Evolutionary conservation across 805 yeast species (phyloP).

Genomic region (Jamesozyma hellenica): DNA sequence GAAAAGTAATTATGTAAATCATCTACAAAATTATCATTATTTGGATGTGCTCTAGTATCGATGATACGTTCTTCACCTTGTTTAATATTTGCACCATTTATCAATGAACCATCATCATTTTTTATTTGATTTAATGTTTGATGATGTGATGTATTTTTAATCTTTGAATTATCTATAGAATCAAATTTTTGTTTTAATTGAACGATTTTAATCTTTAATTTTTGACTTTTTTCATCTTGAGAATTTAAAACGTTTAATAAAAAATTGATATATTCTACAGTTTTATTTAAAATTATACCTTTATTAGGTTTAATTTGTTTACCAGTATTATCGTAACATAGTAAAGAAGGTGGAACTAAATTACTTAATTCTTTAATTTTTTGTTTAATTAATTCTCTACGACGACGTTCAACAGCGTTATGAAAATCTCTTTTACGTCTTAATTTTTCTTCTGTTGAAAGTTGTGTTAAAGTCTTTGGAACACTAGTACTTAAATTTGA

Average conservation of each 20-base stretch:
- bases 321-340: slow-evolving; percentile 37
- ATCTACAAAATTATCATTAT: slow-evolving; percentile 7
- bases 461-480: slow-evolving; percentile 12
- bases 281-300: slow-evolving; percentile 61
- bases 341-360: slow-evolving; percentile 67
- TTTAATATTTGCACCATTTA: background rate
- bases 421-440: slow-evolving; percentile 79
- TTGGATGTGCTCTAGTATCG: slow-evolving; percentile 19
- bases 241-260: slow-evolving; percentile 48
- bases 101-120: background rate
- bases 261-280: slow-evolving; percentile 71
- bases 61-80: slow-evolving; percentile 17
- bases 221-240: slow-evolving; percentile 41
- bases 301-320: slow-evolving; percentile 76
- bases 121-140: background rate
- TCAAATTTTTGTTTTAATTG: slow-evolving; percentile 22
- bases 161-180: slow-evolving; percentile 1
- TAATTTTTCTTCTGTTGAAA: slow-evolving; percentile 50
- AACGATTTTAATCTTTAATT: slow-evolving; percentile 33
- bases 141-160: background rate
- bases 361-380: slow-evolving; percentile 75
- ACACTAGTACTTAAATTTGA: slow-evolving; percentile 9
- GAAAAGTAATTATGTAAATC: slow-evolving; percentile 26
- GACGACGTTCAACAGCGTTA: slow-evolving; percentile 86
- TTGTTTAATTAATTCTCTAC: slow-evolving; percentile 85